phyloP scores from a whole-genome alignment of 805 yeast species.

The Lachancea sp. region DNA sequence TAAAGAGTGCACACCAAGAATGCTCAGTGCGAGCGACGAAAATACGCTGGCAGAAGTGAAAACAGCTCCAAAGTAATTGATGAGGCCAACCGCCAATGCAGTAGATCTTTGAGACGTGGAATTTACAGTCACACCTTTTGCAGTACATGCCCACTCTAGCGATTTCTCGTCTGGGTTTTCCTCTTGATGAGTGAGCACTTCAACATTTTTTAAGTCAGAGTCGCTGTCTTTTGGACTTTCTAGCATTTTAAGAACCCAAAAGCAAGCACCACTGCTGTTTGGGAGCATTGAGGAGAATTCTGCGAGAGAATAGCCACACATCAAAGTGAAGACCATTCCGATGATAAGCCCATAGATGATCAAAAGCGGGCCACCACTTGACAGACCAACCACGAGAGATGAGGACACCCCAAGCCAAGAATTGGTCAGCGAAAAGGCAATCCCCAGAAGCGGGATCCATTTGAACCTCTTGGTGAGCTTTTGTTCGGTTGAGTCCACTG shows the following conservation, averaged over 20 bases:
- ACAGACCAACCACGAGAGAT: slow-evolving; percentile 47
- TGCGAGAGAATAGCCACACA: slow-evolving; percentile 46
- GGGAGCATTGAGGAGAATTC: slow-evolving; percentile 50
- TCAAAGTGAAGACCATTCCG: slow-evolving; percentile 39
- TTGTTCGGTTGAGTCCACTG: neutral
- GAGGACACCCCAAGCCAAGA: slow-evolving; percentile 60
- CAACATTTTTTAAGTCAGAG: too few species aligned
- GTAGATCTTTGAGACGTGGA: slow-evolving; percentile 27
- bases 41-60: slow-evolving; percentile 58
- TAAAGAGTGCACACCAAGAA: slow-evolving; percentile 46
- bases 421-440: slow-evolving; percentile 54
- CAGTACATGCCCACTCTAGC: slow-evolving; percentile 10
- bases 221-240: slow-evolving; percentile 5
- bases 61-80: slow-evolving; percentile 56
- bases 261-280: slow-evolving; percentile 53
- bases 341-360: slow-evolving; percentile 52
- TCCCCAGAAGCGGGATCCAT: slow-evolving; percentile 37
- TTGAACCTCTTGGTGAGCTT: slow-evolving; percentile 37
- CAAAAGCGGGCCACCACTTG: slow-evolving; percentile 53
- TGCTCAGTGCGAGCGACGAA: slow-evolving; percentile 44
- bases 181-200: too few species aligned
- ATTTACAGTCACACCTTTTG: slow-evolving; percentile 3
- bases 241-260: slow-evolving; percentile 51
- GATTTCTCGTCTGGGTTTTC: slow-evolving; percentile 6
- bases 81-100: slow-evolving; percentile 51